Conservation (phyloP, 164 flowering plant species). For the Berberis vulgaris region DNA sequence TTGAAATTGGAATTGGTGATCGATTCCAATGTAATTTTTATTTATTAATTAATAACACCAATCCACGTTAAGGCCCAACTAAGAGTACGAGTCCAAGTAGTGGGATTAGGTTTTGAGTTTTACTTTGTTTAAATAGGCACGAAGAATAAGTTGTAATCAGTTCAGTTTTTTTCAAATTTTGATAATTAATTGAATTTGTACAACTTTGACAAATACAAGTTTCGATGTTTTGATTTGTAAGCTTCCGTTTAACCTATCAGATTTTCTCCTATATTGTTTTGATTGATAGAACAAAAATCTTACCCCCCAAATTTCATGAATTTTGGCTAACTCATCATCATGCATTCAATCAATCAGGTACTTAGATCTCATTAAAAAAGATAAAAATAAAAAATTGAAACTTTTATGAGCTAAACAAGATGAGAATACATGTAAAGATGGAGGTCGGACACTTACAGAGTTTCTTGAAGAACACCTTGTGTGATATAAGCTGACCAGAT, state of each 20-base stretch:
- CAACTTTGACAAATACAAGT: too few species aligned
- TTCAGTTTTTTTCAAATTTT: too few species aligned
- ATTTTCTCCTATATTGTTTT: background rate
- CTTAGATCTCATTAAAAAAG: background rate
- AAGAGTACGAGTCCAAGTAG: too few species aligned
- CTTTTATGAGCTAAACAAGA: background rate
- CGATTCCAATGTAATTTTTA: background rate
- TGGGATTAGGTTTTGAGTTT: too few species aligned
- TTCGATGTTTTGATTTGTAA: too few species aligned
- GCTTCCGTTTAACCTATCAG: background rate
- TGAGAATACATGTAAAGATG: background rate
- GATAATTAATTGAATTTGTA: too few species aligned
- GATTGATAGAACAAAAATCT: background rate
- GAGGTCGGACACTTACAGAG: background rate
- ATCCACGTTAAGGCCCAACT: background rate
- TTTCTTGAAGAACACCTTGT: constrained; percentile 7
- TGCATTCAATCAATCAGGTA: background rate
- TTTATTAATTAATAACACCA: too few species aligned
- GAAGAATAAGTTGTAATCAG: too few species aligned
- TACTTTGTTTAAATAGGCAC: too few species aligned
- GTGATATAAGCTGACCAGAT: constrained; percentile 93
- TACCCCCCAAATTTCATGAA: too few species aligned
- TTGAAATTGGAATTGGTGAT: too few species aligned
- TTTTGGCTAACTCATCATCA: background rate
- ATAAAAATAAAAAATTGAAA: too few species aligned